These are phyloP conservation scores for Pyrenophora teres DNA, from an alignment of 2,329 filamentous ascomycete genomes.

Conservation along the genomic window DNA sequence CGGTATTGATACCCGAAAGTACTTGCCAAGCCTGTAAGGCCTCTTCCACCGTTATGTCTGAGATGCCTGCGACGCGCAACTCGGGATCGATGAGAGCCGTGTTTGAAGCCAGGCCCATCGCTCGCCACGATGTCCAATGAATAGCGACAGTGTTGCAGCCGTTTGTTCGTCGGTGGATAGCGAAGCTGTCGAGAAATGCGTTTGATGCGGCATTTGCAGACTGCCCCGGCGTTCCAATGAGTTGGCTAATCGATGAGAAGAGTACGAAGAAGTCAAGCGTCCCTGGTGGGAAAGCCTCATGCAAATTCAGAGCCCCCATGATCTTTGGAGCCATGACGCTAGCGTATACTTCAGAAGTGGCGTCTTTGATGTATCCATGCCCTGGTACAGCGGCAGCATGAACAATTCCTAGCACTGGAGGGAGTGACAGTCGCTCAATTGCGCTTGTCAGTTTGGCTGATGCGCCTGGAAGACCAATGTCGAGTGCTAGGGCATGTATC, in stretches of 20 bases:
- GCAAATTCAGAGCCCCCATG: constrained; percentile 32
- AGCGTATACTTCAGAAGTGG: constrained; percentile 34
- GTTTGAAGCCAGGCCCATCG: constrained; percentile 47
- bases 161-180: constrained; percentile 28
- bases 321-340: constrained; percentile 44
- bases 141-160: constrained; percentile 52
- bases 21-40: constrained; percentile 52
- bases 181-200: constrained; percentile 38
- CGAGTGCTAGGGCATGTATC: constrained; percentile 44
- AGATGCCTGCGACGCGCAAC: constrained; percentile 50
- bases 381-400: constrained; percentile 50
- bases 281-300: constrained; percentile 32
- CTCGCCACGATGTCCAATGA: constrained; percentile 52
- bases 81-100: constrained; percentile 50
- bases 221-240: constrained; percentile 32
- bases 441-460: constrained; percentile 15
- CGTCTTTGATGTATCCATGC: constrained; percentile 44
- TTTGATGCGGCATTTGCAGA: constrained; percentile 36
- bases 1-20: constrained; percentile 42
- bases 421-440: constrained; percentile 45
- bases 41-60: constrained; percentile 49
- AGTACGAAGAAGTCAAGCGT: constrained; percentile 36
- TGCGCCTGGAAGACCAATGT: constrained; percentile 37
- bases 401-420: constrained; percentile 49
- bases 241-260: constrained; percentile 33